Percentiles rank a stretch among this genome's conserved stretches.
Conservation (phyloP, 805 yeast genomes). For the Starmerella apicola region DNA sequence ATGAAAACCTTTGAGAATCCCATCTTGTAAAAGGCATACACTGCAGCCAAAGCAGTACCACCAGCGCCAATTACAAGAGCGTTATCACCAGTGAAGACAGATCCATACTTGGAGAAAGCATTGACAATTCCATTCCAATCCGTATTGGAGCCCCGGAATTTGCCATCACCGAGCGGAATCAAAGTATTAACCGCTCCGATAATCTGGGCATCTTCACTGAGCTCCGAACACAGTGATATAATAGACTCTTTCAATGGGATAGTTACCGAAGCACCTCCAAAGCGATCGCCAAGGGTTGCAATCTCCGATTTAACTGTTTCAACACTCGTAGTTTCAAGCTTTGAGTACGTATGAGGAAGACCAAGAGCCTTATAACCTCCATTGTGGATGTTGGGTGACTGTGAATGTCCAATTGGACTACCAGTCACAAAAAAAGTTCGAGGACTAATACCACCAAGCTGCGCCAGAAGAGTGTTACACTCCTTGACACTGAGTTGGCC, state of each 20-base stretch:
- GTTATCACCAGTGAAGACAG: constrained; percentile 31
- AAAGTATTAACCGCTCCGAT: constrained; percentile 95
- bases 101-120: constrained; percentile 52
- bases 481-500: constrained; percentile 61
- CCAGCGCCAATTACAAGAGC: constrained; percentile 94
- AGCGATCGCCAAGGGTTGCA: constrained; percentile 33
- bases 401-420: constrained; percentile 69
- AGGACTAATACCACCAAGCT: constrained; percentile 49
- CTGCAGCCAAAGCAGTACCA: constrained; percentile 93
- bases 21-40: constrained; percentile 65
- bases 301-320: constrained; percentile 42
- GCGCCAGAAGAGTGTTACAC: constrained; percentile 43
- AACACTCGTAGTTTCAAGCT: constrained; percentile 57
- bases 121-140: constrained; percentile 85
- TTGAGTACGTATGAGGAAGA: constrained; percentile 58
- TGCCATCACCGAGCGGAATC: constrained; percentile 39
- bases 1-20: constrained; percentile 70
- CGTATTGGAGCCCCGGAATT: constrained; percentile 66
- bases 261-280: constrained; percentile 94
- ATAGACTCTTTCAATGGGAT: constrained; percentile 84
- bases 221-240: constrained; percentile 48
- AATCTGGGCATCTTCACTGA: constrained; percentile 62
- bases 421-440: constrained; percentile 68
- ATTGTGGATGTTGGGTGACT: constrained; percentile 79
- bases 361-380: constrained; percentile 65